Percentiles rank a stretch among this genome's conserved stretches.
These are phyloP conservation scores for Tuber calosporum DNA, from an alignment of 495 filamentous ascomycete species.

Conservation along the genomic window DNA sequence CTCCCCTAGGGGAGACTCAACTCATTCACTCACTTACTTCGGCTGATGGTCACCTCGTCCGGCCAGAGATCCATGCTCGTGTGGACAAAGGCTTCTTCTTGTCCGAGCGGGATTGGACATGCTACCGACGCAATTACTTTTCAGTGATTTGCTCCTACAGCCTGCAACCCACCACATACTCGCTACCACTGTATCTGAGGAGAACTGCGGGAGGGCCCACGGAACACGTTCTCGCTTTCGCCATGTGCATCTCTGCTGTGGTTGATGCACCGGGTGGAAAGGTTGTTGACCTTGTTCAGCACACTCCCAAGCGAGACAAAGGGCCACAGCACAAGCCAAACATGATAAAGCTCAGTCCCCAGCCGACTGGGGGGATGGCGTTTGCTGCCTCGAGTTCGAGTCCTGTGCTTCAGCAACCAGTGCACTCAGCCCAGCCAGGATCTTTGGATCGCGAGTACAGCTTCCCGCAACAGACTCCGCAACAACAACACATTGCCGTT, in stretches of 20 bases:
- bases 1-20: conserved; percentile 46
- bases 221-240: conserved; percentile 58
- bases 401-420: conserved; percentile 33
- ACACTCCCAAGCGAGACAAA: conserved; percentile 92
- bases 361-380: conserved; percentile 44
- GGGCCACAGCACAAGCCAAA: conserved; percentile 74
- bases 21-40: conserved; percentile 55
- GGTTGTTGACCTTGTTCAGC: conserved; percentile 79
- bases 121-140: conserved; percentile 93
- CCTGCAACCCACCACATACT: conserved; percentile 50
- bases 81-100: conserved; percentile 93
- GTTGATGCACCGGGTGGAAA: conserved; percentile 73
- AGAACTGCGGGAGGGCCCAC: conserved; percentile 37
- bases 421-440: conserved; percentile 32
- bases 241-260: conserved; percentile 81
- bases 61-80: conserved; percentile 70
- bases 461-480: conserved; percentile 34
- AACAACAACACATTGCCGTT: conserved; percentile 50
- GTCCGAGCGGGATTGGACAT: conserved; percentile 84
- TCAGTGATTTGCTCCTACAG: conserved; percentile 76
- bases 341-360: conserved; percentile 61
- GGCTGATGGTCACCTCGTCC: conserved; percentile 54
- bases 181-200: conserved; percentile 48
- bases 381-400: conserved; percentile 33
- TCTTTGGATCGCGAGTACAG: conserved; percentile 37